Percentiles rank a stretch among this genome's conserved stretches.
Evolutionary conservation across 2,329 filamentous ascomycete genomes (phyloP).

Genomic region (Bipolaris zeicola): DNA sequence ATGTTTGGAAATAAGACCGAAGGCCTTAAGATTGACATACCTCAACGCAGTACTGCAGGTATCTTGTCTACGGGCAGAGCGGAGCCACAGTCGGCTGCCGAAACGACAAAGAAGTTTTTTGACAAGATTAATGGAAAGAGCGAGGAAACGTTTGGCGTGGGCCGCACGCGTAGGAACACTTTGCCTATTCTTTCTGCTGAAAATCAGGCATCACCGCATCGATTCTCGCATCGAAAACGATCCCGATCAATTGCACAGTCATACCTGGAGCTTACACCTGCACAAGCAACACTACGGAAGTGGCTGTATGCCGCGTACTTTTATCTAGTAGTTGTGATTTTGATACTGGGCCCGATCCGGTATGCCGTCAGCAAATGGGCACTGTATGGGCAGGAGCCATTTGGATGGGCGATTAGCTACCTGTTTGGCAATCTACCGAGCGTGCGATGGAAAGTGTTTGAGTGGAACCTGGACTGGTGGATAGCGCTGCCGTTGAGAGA

Average conservation of each 20-base stretch:
- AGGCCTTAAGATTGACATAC: slow-evolving; percentile 37
- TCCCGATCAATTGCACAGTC: slow-evolving; percentile 57
- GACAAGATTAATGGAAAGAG: slow-evolving; percentile 8
- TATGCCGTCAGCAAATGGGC: slow-evolving; percentile 70
- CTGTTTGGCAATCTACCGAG: slow-evolving; percentile 77
- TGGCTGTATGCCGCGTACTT: slow-evolving; percentile 84
- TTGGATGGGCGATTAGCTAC: slow-evolving; percentile 93
- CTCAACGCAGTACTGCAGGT: slow-evolving; percentile 26
- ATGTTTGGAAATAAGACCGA: slow-evolving; percentile 32
- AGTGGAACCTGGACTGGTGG: slow-evolving; percentile 73
- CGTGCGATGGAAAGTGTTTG: slow-evolving; percentile 74
- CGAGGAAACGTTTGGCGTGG: slow-evolving; percentile 5
- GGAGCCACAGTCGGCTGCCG: slow-evolving; percentile 40
- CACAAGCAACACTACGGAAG: slow-evolving; percentile 76
- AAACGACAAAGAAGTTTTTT: slow-evolving; percentile 29
- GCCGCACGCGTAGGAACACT: slow-evolving; percentile 43
- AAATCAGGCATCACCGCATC: slow-evolving; percentile 28
- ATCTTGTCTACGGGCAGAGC: slow-evolving; percentile 15
- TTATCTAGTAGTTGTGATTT: slow-evolving; percentile 68
- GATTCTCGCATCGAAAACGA: slow-evolving; percentile 32
- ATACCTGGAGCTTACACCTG: slow-evolving; percentile 79
- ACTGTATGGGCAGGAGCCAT: slow-evolving; percentile 74
- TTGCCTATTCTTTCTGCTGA: slow-evolving; percentile 36
- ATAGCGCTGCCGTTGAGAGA: slow-evolving; percentile 67
- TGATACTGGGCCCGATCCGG: slow-evolving; percentile 74